A percentile compares a stretch with the other conserved stretches of the same genome.
These are phyloP conservation scores for Wickerhamomyces mucosus DNA, from an alignment of 805 yeast species.

Conservation along the genomic window DNA sequence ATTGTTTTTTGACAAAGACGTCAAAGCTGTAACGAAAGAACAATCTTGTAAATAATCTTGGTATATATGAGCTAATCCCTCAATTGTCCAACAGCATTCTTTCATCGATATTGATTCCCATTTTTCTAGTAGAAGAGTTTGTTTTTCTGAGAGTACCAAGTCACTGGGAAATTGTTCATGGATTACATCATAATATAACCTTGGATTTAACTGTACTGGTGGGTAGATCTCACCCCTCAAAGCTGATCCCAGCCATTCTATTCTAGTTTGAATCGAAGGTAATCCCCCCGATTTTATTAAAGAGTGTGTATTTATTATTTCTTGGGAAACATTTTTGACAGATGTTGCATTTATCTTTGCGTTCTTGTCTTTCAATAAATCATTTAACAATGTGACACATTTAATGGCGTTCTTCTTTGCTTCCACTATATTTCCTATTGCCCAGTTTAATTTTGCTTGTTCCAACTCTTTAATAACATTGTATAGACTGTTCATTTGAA, in stretches of 20 bases:
- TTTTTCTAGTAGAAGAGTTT: conserved; percentile 3
- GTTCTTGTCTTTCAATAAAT: neutral
- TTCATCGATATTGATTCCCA: conserved; percentile 5
- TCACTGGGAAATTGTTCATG: neutral
- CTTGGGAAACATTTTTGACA: neutral
- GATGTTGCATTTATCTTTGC: neutral
- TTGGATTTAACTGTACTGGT: conserved; percentile 7
- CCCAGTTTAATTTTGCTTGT: neutral
- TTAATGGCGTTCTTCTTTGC: neutral
- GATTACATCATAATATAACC: neutral
- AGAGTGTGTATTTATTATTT: neutral
- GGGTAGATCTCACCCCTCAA: conserved; percentile 9
- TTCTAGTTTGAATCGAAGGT: conserved; percentile 3
- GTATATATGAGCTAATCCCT: conserved; percentile 24
- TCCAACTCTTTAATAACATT: neutral
- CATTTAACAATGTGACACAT: neutral
- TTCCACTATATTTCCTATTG: neutral
- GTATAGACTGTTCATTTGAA: neutral
- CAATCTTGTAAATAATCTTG: conserved; percentile 57
- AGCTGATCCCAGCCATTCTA: conserved; percentile 11
- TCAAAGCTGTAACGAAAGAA: conserved; percentile 62
- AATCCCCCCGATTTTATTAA: neutral
- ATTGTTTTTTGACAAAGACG: conserved; percentile 33
- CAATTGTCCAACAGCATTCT: conserved; percentile 10
- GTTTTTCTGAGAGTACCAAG: conserved; percentile 6